Base-by-base conservation (phyloP, 805 yeast species). In the Metschnikowia bowlesiae region DNA sequence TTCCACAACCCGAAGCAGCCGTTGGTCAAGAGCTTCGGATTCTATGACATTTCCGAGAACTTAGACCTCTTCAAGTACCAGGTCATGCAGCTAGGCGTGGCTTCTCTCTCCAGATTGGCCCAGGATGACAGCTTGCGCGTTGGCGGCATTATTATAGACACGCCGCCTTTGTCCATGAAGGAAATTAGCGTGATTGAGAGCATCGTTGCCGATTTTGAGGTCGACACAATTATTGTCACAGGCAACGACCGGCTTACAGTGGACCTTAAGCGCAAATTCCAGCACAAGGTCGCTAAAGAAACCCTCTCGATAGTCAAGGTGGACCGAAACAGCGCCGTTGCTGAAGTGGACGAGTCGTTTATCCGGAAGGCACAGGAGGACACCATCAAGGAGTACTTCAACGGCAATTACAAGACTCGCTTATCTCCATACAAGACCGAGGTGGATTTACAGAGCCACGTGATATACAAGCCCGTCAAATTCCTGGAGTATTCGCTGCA, bases 351-450 rank as follows among this genome's bases (percentile, higher is more conserved):
- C 52, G 92, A 84, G 48, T 72, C 80, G 10, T 89, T 74, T 62
- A 72, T 76, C 35, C 76, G 98, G 61, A 80, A 84, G 35, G 48
- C 78, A 22, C 98, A 92, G 65, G 89, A 90, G 59, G 76, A 81
- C 39, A 73, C 85, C 5, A 89, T 92, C 48, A 82, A 83, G 62
- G 95, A 91, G 62, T 94, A 94, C 66, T 94, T 94, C 61, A 89
- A 94, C 62, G 99, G 99, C 2, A 79, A 79, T 6, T 68, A 76
- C 16, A 76, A 76, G 41, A 77, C 81, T 4, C 80, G 83, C 5
- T 74, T 94, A 47, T 85, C 95, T 16, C 98, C 99, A 2, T 91
- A 84, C 66, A 87, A 95, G 5, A 80, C 89, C 1, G 89, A 90
- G 22, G 82, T 84, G 2, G 89, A 83, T 60, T 73, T 78, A 50